phyloP scores from a whole-genome alignment of 2,329 filamentous ascomycete genomes.

The Periconia macrospinosa region DNA sequence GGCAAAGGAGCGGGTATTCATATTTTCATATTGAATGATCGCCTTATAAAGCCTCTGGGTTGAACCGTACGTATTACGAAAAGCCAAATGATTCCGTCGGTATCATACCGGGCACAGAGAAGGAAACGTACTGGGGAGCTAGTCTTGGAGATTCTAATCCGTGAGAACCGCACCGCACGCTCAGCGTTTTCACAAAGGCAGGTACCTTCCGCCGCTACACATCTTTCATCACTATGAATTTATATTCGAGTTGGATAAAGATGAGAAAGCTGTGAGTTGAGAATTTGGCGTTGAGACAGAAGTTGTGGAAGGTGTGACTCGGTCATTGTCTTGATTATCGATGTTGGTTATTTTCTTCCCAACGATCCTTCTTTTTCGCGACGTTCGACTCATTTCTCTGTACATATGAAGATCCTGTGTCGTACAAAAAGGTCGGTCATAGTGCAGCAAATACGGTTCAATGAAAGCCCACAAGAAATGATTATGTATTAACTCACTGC shows the following conservation, averaged over 20 bases:
- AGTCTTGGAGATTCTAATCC: constrained; percentile 23
- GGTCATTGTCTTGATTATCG: too few relatives aligned
- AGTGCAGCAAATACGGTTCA: too few relatives aligned
- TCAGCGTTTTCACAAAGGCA: constrained; percentile 16
- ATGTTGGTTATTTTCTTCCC: too few relatives aligned
- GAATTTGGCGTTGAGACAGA: constrained; percentile 23
- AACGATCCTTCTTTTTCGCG: too few relatives aligned
- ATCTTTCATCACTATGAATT: constrained; percentile 24
- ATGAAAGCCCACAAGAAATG: too few relatives aligned
- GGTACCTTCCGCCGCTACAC: constrained; percentile 16
- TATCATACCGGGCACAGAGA: constrained; percentile 41
- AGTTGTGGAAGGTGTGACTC: constrained; percentile 14
- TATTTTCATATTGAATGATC: constrained; percentile 33
- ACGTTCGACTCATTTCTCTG: too few relatives aligned
- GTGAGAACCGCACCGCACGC: constrained; percentile 18
- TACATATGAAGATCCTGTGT: too few relatives aligned
- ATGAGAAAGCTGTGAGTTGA: constrained; percentile 22
- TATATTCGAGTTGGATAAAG: constrained; percentile 21
- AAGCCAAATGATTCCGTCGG: constrained; percentile 25
- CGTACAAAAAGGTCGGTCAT: too few relatives aligned
- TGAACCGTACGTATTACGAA: constrained; percentile 42
- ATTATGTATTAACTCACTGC: too few relatives aligned
- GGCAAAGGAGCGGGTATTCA: constrained; percentile 19
- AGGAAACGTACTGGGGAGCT: constrained; percentile 23
- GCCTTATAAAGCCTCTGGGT: constrained; percentile 44